Conservation (phyloP, 1,284 basidiomycete species). For the Leccinum subspadiceum region DNA sequence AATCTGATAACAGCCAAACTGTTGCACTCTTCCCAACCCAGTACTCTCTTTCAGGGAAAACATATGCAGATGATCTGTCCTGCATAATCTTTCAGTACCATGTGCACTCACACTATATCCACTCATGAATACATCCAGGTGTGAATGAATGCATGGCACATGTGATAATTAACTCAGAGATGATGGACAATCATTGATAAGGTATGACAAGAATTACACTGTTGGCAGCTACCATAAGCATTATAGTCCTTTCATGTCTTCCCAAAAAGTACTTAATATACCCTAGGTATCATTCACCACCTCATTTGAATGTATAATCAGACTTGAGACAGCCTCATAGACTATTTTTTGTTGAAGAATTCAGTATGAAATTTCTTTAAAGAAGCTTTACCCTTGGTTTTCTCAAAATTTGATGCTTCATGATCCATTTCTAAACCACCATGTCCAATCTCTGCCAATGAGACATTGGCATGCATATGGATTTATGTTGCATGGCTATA, state of each 20-base stretch:
- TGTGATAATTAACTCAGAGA: neutral
- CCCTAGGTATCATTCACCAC: too few relatives aligned
- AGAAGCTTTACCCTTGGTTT: too few relatives aligned
- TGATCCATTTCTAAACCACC: too few relatives aligned
- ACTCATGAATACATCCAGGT: neutral
- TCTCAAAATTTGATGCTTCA: too few relatives aligned
- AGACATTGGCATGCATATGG: too few relatives aligned
- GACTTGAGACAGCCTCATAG: too few relatives aligned
- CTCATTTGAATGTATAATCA: too few relatives aligned
- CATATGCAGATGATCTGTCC: constrained; percentile 11
- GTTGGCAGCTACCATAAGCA: neutral
- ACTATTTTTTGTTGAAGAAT: too few relatives aligned
- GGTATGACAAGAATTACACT: neutral
- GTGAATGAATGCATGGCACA: neutral
- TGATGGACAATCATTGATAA: neutral
- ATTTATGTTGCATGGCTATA: too few relatives aligned
- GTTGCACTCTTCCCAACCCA: neutral
- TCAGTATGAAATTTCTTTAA: too few relatives aligned
- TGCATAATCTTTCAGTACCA: neutral
- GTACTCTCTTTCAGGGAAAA: constrained; percentile 23
- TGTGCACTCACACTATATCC: neutral
- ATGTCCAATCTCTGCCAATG: too few relatives aligned
- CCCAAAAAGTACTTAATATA: too few relatives aligned
- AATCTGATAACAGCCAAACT: neutral
- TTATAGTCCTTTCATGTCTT: neutral